Percentiles rank a stretch among this genome's conserved stretches.
Conservation (phyloP, 768 basidiomycete genomes). For the Xerocomus spinulosus region DNA sequence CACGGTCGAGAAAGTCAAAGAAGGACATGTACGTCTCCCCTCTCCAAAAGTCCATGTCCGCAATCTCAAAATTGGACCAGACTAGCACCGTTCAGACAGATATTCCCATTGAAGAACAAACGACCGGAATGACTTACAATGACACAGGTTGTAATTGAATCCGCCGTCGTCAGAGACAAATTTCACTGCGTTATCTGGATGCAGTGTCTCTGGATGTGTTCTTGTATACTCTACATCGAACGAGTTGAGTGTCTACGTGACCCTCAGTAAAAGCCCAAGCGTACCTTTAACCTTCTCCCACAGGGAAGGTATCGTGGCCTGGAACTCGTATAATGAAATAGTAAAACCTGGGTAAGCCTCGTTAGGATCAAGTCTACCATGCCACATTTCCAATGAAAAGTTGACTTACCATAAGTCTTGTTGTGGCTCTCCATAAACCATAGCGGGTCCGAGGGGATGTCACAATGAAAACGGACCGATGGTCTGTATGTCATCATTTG, state of each 20-base stretch:
- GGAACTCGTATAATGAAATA: conserved; percentile 57
- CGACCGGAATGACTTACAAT: conserved; percentile 39
- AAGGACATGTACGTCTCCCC: conserved; percentile 76
- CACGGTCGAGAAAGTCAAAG: conserved; percentile 75
- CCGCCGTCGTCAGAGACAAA: conserved; percentile 68
- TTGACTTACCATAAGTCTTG: conserved; percentile 45
- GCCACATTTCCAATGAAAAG: background rate
- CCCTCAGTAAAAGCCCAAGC: conserved; percentile 31
- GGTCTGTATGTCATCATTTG: conserved; percentile 34
- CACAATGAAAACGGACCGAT: conserved; percentile 50
- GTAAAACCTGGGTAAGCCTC: conserved; percentile 45
- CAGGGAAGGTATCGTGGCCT: conserved; percentile 56
- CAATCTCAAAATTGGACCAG: conserved; percentile 96
- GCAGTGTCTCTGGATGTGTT: conserved; percentile 46
- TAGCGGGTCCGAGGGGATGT: conserved; percentile 47
- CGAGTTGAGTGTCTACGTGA: conserved; percentile 34
- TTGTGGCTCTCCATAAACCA: conserved; percentile 51
- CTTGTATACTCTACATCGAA: conserved; percentile 22
- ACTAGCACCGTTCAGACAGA: conserved; percentile 52
- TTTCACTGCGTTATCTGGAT: conserved; percentile 49
- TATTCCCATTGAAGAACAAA: no score
- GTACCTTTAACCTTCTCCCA: conserved; percentile 58
- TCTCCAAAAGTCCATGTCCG: conserved; percentile 79
- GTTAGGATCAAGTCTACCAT: background rate
- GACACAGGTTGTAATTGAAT: conserved; percentile 57